These are phyloP conservation scores for Aspergillus tamarii DNA, from an alignment of 2,329 filamentous ascomycete species.

Conservation along the genomic window DNA sequence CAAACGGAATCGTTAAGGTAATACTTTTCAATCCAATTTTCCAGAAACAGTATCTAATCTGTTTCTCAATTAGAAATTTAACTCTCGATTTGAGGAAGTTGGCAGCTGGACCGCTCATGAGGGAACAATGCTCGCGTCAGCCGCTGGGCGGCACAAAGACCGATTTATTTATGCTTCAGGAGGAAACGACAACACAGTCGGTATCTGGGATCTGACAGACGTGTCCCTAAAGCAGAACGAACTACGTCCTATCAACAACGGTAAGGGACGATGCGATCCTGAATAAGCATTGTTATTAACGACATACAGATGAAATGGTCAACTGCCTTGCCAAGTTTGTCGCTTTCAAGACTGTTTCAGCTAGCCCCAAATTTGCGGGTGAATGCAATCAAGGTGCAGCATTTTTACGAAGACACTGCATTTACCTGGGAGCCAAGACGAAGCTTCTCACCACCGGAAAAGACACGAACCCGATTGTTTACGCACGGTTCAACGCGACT, in stretches of 20 bases:
- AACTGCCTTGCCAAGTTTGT: conserved; percentile 83
- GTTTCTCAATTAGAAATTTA: conserved; percentile 62
- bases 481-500: conserved; percentile 83
- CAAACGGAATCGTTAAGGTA: conserved; percentile 84
- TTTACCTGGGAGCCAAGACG: conserved; percentile 84
- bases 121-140: conserved; percentile 84
- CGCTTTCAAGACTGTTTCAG: conserved; percentile 88
- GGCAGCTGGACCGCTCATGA: conserved; percentile 81
- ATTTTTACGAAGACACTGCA: conserved; percentile 87
- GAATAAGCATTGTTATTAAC: conserved; percentile 15
- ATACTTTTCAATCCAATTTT: no score
- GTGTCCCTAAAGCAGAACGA: conserved; percentile 52
- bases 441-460: conserved; percentile 85
- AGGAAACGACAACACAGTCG: conserved; percentile 86
- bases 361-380: conserved; percentile 79
- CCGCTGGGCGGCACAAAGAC: conserved; percentile 69
- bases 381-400: conserved; percentile 93
- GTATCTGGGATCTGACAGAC: conserved; percentile 79
- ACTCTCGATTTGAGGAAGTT: conserved; percentile 80
- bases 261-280: conserved; percentile 35
- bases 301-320: conserved; percentile 58
- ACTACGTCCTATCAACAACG: conserved; percentile 59
- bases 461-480: conserved; percentile 86
- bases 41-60: neutral
- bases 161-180: conserved; percentile 91